phyloP scores from a whole-genome alignment of 371 early-diverging fungal genomes.

The Rhizomucor miehei region DNA sequence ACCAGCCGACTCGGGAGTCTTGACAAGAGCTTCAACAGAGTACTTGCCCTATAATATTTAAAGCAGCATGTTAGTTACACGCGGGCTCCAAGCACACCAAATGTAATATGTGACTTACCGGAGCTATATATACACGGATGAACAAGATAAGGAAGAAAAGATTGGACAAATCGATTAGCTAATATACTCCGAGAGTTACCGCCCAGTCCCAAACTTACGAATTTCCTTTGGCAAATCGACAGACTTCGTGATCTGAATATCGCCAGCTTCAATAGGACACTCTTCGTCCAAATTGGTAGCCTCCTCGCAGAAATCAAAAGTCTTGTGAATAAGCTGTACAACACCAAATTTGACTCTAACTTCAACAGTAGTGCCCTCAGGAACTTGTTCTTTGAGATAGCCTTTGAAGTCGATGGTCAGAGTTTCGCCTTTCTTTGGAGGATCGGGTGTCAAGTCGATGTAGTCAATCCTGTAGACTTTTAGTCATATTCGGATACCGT shows the following conservation, averaged over 20 bases:
- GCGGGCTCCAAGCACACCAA: no score
- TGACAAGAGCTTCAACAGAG: slow-evolving; percentile 5
- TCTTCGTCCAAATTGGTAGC: slow-evolving; percentile 43
- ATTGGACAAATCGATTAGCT: no score
- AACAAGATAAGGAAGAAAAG: no score
- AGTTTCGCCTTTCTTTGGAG: slow-evolving; percentile 41
- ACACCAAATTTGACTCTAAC: slow-evolving; percentile 51
- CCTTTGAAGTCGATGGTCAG: slow-evolving; percentile 56
- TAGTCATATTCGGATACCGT: no score
- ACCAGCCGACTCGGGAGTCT: neutral
- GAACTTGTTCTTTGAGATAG: slow-evolving; percentile 32
- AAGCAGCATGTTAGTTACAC: no score
- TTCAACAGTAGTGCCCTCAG: slow-evolving; percentile 46
- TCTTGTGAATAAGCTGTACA: slow-evolving; percentile 33
- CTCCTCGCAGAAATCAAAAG: slow-evolving; percentile 55
- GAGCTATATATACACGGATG: no score
- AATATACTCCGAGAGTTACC: neutral
- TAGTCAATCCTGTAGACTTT: slow-evolving; percentile 33
- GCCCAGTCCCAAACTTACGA: slow-evolving; percentile 27
- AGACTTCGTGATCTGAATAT: slow-evolving; percentile 32
- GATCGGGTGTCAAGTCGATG: slow-evolving; percentile 52
- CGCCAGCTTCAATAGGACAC: slow-evolving; percentile 56
- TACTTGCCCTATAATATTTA: slow-evolving; percentile 7
- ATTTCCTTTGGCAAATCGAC: slow-evolving; percentile 57
- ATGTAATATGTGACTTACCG: no score